A percentile compares a stretch with the other conserved stretches of the same genome.
Conservation (phyloP, 1,139 yeast species). For the Candida neerlandica region DNA sequence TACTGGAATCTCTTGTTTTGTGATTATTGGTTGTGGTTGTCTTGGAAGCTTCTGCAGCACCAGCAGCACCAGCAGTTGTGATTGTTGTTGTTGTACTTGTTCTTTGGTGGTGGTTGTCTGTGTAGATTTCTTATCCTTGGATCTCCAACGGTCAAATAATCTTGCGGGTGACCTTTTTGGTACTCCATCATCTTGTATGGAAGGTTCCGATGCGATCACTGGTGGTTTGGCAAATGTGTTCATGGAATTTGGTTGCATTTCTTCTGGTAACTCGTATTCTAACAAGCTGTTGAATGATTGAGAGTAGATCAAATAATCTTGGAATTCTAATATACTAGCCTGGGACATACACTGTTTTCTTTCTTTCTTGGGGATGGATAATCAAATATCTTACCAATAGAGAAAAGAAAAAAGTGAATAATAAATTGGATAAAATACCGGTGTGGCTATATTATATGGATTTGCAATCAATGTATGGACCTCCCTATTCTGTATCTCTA, state of each 20-base stretch:
- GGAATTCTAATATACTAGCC: conserved; percentile 8
- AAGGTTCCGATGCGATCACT: background rate
- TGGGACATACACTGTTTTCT: conserved; percentile 8
- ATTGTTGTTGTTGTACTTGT: background rate
- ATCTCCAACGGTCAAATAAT: conserved; percentile 12
- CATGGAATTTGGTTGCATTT: background rate
- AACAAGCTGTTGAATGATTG: conserved; percentile 2
- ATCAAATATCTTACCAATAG: background rate
- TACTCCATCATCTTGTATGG: conserved; percentile 9
- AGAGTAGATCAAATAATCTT: conserved; percentile 14
- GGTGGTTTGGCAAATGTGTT: conserved; percentile 6
- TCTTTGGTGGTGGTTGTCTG: background rate
- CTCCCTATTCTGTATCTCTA: background rate
- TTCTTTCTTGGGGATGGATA: background rate
- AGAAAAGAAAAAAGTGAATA: background rate
- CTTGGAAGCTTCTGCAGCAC: background rate
- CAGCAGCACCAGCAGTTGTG: background rate
- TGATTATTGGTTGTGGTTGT: background rate
- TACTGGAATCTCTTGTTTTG: background rate
- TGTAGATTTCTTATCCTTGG: background rate
- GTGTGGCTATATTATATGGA: background rate
- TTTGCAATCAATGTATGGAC: background rate
- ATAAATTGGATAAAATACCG: background rate
- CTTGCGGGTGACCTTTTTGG: conserved; percentile 25
- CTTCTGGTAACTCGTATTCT: background rate